phyloP scores from a whole-genome alignment of 2,329 filamentous ascomycete species.

The Dactylellina sp. region DNA sequence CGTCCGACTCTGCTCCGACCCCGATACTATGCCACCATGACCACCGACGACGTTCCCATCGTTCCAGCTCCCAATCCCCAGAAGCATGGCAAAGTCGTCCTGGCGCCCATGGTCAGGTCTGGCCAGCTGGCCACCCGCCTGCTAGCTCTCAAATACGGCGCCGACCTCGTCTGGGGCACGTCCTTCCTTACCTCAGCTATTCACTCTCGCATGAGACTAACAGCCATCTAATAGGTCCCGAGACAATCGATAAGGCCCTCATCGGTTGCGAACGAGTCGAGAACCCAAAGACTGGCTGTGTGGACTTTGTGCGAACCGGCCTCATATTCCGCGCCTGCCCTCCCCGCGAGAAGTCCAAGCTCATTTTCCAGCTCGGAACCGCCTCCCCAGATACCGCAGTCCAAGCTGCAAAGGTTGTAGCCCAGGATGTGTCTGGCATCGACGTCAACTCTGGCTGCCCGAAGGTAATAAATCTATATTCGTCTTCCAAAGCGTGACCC shows the following conservation, averaged over 20 bases:
- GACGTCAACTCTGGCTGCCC: conserved; percentile 99
- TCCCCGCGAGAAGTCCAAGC: conserved; percentile 75
- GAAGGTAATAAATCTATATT: conserved; percentile 67
- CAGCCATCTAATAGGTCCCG: conserved; percentile 73
- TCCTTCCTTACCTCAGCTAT: conserved; percentile 46
- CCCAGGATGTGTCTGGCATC: conserved; percentile 88
- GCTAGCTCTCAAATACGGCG: conserved; percentile 90
- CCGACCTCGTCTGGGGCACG: conserved; percentile 93
- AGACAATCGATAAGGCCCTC: conserved; percentile 91
- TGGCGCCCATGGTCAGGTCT: conserved; percentile 98
- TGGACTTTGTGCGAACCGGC: conserved; percentile 77
- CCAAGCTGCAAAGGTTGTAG: conserved; percentile 83
- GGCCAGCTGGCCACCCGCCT: conserved; percentile 92
- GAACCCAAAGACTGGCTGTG: conserved; percentile 79
- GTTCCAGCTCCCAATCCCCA: background rate
- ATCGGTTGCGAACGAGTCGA: conserved; percentile 84
- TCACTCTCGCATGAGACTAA: background rate
- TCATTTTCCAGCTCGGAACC: conserved; percentile 94
- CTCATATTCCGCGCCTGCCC: conserved; percentile 89
- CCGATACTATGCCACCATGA: conserved; percentile 51
- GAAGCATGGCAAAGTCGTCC: conserved; percentile 68
- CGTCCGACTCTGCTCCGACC: background rate
- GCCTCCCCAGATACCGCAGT: conserved; percentile 85
- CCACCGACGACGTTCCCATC: conserved; percentile 36
- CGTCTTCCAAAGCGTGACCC: background rate